These are phyloP conservation scores for Parastagonospora nodorum DNA, from an alignment of 2,329 filamentous ascomycete species.

Conservation along the genomic window DNA sequence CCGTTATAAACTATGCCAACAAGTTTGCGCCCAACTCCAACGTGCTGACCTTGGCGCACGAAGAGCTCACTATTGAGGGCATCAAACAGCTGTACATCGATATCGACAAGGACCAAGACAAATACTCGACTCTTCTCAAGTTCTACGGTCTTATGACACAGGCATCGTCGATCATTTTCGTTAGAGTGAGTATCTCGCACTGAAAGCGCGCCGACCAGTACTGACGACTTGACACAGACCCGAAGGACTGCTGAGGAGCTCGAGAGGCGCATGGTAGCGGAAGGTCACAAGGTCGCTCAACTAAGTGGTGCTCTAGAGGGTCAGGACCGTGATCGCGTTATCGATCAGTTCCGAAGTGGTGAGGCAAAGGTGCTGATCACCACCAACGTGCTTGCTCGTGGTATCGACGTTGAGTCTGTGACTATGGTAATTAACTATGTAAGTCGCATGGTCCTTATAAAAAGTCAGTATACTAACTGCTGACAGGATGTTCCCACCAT, in stretches of 20 bases:
- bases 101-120: conserved; percentile 78
- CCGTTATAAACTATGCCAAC: conserved; percentile 82
- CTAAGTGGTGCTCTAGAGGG: conserved; percentile 90
- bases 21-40: conserved; percentile 87
- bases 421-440: conserved; percentile 98
- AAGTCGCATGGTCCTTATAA: conserved; percentile 17
- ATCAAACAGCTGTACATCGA: conserved; percentile 99
- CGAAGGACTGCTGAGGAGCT: conserved; percentile 86
- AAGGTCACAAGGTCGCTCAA: conserved; percentile 90
- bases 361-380: conserved; percentile 95
- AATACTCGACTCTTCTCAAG: conserved; percentile 86
- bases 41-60: conserved; percentile 82
- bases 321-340: conserved; percentile 77
- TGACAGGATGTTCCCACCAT: conserved; percentile 61
- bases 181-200: conserved; percentile 66
- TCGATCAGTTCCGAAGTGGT: conserved; percentile 84
- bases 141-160: conserved; percentile 97
- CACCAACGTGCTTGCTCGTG: conserved; percentile 93
- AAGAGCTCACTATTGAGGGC: conserved; percentile 93
- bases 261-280: conserved; percentile 79
- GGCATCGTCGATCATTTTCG: conserved; percentile 97
- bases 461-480: conserved; percentile 11
- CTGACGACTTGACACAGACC: conserved; percentile 59
- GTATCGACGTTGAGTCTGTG: conserved; percentile 89
- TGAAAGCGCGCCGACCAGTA: not conserved